Conservation (phyloP, 192 early-diverging fungal genomes). For the Linnemannia elongata region DNA sequence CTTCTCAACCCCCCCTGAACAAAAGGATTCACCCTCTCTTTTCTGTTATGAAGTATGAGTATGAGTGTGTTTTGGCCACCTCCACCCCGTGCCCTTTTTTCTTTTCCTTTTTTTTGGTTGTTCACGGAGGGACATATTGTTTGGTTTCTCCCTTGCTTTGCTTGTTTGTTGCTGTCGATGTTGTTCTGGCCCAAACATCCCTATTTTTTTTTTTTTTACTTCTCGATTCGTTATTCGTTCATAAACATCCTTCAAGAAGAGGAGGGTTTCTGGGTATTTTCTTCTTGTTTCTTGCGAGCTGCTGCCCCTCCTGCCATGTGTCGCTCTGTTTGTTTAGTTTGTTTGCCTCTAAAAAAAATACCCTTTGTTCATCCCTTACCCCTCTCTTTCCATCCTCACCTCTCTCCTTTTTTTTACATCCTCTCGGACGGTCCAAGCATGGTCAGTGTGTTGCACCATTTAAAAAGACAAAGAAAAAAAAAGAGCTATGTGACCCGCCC, state of each 20-base stretch:
- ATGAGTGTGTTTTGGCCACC: conserved; percentile 8
- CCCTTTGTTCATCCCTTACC: neutral
- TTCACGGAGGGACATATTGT: neutral
- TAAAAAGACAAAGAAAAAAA: neutral
- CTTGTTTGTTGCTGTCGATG: neutral
- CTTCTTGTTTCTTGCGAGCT: neutral
- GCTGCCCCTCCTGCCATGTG: conserved; percentile 1
- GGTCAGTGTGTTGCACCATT: conserved; percentile 7
- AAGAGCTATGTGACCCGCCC: neutral
- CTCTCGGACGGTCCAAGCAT: conserved; percentile 5
- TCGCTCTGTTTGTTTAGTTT: neutral
- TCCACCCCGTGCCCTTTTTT: neutral
- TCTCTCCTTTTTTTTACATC: neutral
- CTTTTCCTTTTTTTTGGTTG: neutral
- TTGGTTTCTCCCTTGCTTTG: neutral
- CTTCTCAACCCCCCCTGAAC: conserved; percentile 1
- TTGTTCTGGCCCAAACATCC: neutral
- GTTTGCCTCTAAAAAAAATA: neutral
- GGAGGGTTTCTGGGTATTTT: neutral
- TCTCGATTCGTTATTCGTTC: neutral
- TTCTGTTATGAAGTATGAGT: neutral
- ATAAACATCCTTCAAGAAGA: neutral
- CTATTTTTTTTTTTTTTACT: neutral
- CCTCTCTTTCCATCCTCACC: neutral
- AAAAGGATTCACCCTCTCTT: neutral